Percentiles rank a stretch among this genome's conserved stretches.
Conservation (phyloP, 1,284 basidiomycete species). For the Trichosporon sp. region DNA sequence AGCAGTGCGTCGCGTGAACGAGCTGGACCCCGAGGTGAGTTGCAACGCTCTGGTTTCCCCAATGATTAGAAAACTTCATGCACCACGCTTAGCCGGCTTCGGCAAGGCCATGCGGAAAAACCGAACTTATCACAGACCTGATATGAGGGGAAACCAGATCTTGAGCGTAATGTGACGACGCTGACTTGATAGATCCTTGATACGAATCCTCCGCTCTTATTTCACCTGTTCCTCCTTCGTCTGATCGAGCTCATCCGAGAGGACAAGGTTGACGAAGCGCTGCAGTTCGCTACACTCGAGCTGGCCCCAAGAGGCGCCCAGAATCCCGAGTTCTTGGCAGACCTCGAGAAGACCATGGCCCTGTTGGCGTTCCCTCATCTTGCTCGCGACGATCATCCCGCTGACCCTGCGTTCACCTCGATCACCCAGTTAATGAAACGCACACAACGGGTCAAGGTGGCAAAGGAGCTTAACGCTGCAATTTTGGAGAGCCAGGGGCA, state of each 20-base stretch:
- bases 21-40: slow-evolving; percentile 94
- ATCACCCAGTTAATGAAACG: slow-evolving; percentile 68
- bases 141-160: slow-evolving; percentile 56
- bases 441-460: slow-evolving; percentile 86
- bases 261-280: slow-evolving; percentile 74
- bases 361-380: slow-evolving; percentile 78
- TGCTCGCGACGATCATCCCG: slow-evolving; percentile 53
- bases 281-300: slow-evolving; percentile 89
- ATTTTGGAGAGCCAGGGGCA: slow-evolving; percentile 89
- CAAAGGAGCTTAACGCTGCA: slow-evolving; percentile 87
- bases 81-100: slow-evolving; percentile 90
- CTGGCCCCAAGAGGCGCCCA: slow-evolving; percentile 93
- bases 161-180: slow-evolving; percentile 11
- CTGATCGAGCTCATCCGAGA: slow-evolving; percentile 92
- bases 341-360: slow-evolving; percentile 94
- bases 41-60: slow-evolving; percentile 37
- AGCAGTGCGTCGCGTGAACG: slow-evolving; percentile 90
- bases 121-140: slow-evolving; percentile 57
- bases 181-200: slow-evolving; percentile 78
- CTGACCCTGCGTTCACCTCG: slow-evolving; percentile 49
- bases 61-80: slow-evolving; percentile 90
- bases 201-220: slow-evolving; percentile 84
- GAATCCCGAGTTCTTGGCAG: slow-evolving; percentile 86
- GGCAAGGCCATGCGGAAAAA: slow-evolving; percentile 56
- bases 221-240: slow-evolving; percentile 89